Conservation (phyloP, 2,329 filamentous ascomycete species). For the Thermothelomyces thermophilus region DNA sequence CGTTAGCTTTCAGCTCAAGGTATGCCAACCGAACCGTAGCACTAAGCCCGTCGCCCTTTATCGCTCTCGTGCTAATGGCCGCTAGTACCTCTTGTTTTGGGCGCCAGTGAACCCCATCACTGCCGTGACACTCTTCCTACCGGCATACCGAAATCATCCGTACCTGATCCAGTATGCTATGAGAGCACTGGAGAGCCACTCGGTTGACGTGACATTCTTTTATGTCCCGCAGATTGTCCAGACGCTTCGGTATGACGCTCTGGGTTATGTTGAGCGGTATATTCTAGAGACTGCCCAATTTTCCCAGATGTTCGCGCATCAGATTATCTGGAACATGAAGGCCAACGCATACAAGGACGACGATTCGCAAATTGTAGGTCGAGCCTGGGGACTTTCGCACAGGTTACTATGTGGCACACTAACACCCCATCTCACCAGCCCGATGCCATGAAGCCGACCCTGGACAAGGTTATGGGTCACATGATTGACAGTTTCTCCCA, state of each 20-base stretch:
- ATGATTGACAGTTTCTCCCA: constrained; percentile 76
- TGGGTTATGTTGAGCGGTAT: constrained; percentile 94
- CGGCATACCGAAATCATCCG: constrained; percentile 83
- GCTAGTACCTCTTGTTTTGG: constrained; percentile 86
- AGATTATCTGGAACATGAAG: constrained; percentile 99
- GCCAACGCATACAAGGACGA: constrained; percentile 98
- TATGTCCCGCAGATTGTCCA: constrained; percentile 98
- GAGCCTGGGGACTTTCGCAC: too few species aligned
- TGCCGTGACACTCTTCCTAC: constrained; percentile 87
- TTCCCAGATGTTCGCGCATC: constrained; percentile 96
- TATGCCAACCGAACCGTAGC: constrained; percentile 30
- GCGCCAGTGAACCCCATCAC: constrained; percentile 86
- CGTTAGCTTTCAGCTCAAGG: constrained; percentile 78
- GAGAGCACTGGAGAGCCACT: constrained; percentile 86
- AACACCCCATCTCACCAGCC: constrained; percentile 43
- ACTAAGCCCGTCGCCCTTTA: neutral
- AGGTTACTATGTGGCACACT: too few species aligned
- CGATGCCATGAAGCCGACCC: constrained; percentile 84
- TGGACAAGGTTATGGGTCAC: constrained; percentile 82
- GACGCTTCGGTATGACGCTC: constrained; percentile 80
- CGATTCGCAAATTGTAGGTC: constrained; percentile 69
- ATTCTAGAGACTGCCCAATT: constrained; percentile 96
- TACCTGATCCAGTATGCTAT: constrained; percentile 96
- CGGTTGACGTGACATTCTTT: constrained; percentile 97
- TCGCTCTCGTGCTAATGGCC: constrained; percentile 25